These are phyloP conservation scores for Saururus chinensis DNA, from an alignment of 164 flowering plant species.

Conservation along the genomic window DNA sequence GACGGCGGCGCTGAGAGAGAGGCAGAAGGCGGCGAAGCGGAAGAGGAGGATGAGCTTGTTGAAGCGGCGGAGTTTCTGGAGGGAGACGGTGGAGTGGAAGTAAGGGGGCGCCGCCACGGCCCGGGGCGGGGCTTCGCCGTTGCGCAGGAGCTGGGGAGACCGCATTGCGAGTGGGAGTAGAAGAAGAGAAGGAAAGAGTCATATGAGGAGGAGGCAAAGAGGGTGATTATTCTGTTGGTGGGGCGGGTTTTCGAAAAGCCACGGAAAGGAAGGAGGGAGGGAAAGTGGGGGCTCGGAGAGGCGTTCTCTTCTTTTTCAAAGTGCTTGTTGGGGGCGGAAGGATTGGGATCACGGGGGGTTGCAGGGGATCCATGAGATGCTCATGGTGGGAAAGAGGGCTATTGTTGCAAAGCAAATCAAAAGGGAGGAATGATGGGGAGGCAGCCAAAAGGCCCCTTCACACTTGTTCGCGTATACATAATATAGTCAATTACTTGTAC, in stretches of 20 bases:
- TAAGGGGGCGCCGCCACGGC: conserved; percentile 17
- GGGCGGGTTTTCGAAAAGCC: neutral
- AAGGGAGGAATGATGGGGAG: too few species aligned
- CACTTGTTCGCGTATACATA: too few species aligned
- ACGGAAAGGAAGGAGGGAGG: too few species aligned
- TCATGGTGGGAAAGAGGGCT: too few species aligned
- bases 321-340: too few species aligned
- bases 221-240: conserved; percentile 1
- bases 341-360: conserved; percentile 28
- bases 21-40: conserved; percentile 60
- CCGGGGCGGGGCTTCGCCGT: conserved; percentile 29
- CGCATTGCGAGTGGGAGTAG: conserved; percentile 24
- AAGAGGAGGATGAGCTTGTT: conserved; percentile 56
- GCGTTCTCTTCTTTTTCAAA: too few species aligned
- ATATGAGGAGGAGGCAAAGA: conserved; percentile 13
- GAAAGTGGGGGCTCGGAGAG: too few species aligned
- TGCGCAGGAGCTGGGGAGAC: conserved; percentile 41
- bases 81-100: conserved; percentile 69
- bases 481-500: too few species aligned
- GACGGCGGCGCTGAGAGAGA: conserved; percentile 56
- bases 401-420: too few species aligned
- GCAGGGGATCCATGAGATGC: conserved; percentile 15
- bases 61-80: conserved; percentile 66
- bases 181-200: conserved; percentile 10
- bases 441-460: too few species aligned